Conservation (phyloP, 2,329 filamentous ascomycete species). For the Phyllosticta citribraziliensis region DNA sequence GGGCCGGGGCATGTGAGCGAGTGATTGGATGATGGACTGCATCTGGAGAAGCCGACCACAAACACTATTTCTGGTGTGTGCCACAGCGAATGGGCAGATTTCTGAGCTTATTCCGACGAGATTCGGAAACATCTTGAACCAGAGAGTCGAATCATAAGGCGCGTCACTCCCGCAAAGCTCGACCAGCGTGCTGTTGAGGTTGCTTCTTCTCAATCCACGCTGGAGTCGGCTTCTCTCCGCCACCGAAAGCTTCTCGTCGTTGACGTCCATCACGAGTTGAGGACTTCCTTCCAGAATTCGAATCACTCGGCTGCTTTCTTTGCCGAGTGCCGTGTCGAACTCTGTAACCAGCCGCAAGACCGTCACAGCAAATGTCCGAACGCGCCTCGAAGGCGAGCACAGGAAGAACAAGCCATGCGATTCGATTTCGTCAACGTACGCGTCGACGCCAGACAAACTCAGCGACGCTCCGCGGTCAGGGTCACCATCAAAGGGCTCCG, state of each 20-base stretch:
- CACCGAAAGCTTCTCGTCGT: constrained; percentile 81
- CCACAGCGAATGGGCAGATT: constrained; percentile 82
- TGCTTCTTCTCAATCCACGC: constrained; percentile 75
- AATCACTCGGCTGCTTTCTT: constrained; percentile 73
- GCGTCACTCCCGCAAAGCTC: constrained; percentile 93
- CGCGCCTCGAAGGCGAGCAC: constrained; percentile 86
- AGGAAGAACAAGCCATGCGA: constrained; percentile 95
- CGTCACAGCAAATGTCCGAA: constrained; percentile 83
- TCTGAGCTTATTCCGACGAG: constrained; percentile 84
- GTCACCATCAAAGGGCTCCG: constrained; percentile 52
- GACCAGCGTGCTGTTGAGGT: constrained; percentile 75
- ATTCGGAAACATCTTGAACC: constrained; percentile 98
- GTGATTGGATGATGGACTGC: constrained; percentile 69
- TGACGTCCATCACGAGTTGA: constrained; percentile 79
- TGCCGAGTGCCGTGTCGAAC: constrained; percentile 81
- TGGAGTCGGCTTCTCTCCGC: constrained; percentile 89
- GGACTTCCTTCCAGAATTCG: constrained; percentile 87
- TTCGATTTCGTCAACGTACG: constrained; percentile 92
- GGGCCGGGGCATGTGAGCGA: constrained; percentile 57
- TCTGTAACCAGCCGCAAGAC: constrained; percentile 87
- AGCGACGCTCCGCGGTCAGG: constrained; percentile 66
- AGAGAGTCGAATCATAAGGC: constrained; percentile 86
- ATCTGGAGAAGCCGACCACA: constrained; percentile 89
- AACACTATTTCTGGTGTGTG: constrained; percentile 80
- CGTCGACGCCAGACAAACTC: constrained; percentile 79